Conservation (phyloP, 2,329 filamentous ascomycete species). For the Amylocarpus encephaloides region DNA sequence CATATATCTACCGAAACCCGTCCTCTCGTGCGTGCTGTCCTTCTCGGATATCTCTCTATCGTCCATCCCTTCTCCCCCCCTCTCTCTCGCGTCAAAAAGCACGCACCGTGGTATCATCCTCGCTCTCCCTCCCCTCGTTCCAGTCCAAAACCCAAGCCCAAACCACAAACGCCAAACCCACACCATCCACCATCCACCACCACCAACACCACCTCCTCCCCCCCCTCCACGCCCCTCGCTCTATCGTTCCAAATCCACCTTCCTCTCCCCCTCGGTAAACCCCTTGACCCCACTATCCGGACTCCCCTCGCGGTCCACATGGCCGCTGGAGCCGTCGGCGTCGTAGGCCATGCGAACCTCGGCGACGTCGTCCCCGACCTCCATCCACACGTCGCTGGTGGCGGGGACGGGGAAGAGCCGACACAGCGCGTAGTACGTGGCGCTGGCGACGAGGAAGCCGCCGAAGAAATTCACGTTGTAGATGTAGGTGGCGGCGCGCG, state of each 20-base stretch:
- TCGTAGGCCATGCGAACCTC: constrained; percentile 33
- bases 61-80: too few relatives aligned
- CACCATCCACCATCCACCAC: too few relatives aligned
- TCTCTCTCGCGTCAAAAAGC: too few relatives aligned
- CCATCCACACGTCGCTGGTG: constrained; percentile 69
- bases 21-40: too few relatives aligned
- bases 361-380: constrained; percentile 60
- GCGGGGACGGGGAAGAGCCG: constrained; percentile 66
- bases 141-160: too few relatives aligned
- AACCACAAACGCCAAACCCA: too few relatives aligned
- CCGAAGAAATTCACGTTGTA: constrained; percentile 90
- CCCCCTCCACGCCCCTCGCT: not conserved
- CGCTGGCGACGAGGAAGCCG: constrained; percentile 66
- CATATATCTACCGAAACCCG: too few relatives aligned
- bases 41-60: too few relatives aligned
- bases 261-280: constrained; percentile 13
- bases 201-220: too few relatives aligned
- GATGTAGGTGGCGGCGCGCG: constrained; percentile 73
- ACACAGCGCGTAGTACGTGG: constrained; percentile 65
- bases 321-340: constrained; percentile 7
- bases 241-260: constrained; percentile 13
- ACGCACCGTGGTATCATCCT: too few relatives aligned
- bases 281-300: constrained; percentile 4
- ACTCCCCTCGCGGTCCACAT: constrained; percentile 18
- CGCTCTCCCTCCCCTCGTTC: too few relatives aligned